These are phyloP conservation scores for Dryas integrifolia DNA, from an alignment of 331 rosid genomes.

Conservation along the genomic window DNA sequence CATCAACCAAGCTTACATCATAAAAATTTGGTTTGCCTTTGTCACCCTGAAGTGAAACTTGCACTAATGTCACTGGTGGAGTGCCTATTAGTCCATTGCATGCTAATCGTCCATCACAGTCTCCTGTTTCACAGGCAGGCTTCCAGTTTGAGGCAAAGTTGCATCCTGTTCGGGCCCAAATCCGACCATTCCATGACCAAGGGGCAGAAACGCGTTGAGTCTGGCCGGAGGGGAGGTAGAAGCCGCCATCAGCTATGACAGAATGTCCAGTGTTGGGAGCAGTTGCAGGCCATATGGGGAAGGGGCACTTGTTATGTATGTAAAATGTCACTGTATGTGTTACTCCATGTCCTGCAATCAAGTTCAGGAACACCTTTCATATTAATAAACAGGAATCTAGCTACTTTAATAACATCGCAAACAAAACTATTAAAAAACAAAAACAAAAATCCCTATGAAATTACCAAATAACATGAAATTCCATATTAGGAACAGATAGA, in stretches of 20 bases:
- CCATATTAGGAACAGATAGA: slow-evolving; percentile 34
- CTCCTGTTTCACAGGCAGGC: slow-evolving; percentile 78
- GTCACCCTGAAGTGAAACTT: slow-evolving; percentile 63
- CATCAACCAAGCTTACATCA: slow-evolving; percentile 84
- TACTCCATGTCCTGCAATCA: slow-evolving; percentile 36
- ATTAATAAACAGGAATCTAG: neutral
- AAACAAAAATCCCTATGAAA: neutral
- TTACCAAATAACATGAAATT: slow-evolving; percentile 49
- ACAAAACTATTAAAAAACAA: neutral
- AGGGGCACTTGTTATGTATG: slow-evolving; percentile 68
- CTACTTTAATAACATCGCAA: neutral
- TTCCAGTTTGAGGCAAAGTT: slow-evolving; percentile 42
- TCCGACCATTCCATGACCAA: slow-evolving; percentile 76
- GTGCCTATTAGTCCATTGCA: slow-evolving; percentile 81
- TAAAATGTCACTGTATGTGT: slow-evolving; percentile 51
- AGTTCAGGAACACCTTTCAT: neutral
- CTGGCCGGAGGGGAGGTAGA: slow-evolving; percentile 60
- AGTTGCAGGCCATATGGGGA: slow-evolving; percentile 87
- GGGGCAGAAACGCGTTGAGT: slow-evolving; percentile 47
- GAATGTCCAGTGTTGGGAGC: slow-evolving; percentile 77
- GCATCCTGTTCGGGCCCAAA: slow-evolving; percentile 91
- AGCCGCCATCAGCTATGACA: slow-evolving; percentile 74
- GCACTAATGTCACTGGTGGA: slow-evolving; percentile 73
- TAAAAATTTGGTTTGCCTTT: slow-evolving; percentile 53
- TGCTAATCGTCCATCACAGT: slow-evolving; percentile 72